Evolutionary conservation across 208 protist genomes (phyloP), one percentile per base, ranked within the genome.

Genomic region (Trypanosoma scelopori): DNA sequence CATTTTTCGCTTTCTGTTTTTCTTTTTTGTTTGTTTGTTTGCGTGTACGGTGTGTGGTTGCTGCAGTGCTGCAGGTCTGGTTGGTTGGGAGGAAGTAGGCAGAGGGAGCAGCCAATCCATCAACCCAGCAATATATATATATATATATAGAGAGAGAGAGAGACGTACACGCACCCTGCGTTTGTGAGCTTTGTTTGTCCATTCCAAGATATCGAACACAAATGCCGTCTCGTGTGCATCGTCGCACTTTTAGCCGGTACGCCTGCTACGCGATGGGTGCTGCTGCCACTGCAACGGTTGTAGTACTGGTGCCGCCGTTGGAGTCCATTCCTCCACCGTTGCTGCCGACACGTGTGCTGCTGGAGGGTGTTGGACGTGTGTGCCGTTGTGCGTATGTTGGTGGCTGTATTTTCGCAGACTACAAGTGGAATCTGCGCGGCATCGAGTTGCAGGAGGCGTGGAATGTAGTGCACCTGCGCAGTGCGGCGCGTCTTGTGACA

Each of bases 281-380:
- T 39, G 57, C 63, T 20, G 73, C 61, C 0, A 39, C 71, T 18
- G 59, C 59, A 51, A 80, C 76, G 11, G 68, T 53, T 5, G 57
- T 60, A n/a, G 65, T 92, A 43, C 25, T 91, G 42, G 37, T 78
- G 22, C 90, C 83, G 4, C 90, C 90, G 16, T 84, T 84, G 35
- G 90, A 95, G 49, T 52, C 59, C 32, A 62, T 95, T 9, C 90
- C 90, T 12, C 6, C 72, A 1, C 49, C 62, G 11, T 61, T 95
- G 52, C 76, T 95, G 30, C 82, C 82, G 3, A 61, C 80, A 49
- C 80, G 86, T 20, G 90, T 95, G 42, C 61, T 95, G 56, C 51
- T 90, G 12, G 90, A 95, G 48, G 90, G 90, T 30, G 56, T 92
- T 43, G 90, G 84, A 23, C 86, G 90, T 52, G 82, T 91, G 0